These are phyloP conservation scores for Macadamia integrifolia DNA, from an alignment of 164 flowering plant genomes.

Conservation along the genomic window DNA sequence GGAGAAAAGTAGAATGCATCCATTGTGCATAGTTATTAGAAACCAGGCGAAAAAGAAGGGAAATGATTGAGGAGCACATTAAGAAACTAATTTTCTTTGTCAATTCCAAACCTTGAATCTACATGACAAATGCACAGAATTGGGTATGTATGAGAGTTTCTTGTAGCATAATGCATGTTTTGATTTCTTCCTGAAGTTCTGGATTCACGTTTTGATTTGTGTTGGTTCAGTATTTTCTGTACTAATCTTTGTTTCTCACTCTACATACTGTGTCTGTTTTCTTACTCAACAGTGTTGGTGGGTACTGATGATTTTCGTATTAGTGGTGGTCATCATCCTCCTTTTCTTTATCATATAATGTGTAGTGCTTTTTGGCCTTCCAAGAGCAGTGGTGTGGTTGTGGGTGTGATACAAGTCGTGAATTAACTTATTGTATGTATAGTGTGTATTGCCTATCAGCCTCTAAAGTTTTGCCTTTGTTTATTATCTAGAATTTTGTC, in stretches of 20 bases:
- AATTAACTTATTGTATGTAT: background rate
- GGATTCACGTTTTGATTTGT: background rate
- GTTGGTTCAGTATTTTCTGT: background rate
- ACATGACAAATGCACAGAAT: background rate
- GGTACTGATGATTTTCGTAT: constrained; percentile 37
- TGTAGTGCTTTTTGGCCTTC: background rate
- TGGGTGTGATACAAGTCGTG: background rate
- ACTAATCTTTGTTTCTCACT: background rate
- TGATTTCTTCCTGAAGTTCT: background rate
- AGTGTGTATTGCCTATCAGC: no score
- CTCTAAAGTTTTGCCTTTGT: background rate
- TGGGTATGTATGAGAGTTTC: background rate
- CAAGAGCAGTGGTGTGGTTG: background rate
- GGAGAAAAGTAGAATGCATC: background rate
- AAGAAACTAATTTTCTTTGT: no score
- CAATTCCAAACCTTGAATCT: no score
- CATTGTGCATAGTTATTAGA: no score
- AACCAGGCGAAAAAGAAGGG: no score
- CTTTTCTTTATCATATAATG: constrained; percentile 33
- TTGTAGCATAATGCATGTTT: background rate
- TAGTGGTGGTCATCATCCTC: constrained; percentile 37
- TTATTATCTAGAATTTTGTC: no score
- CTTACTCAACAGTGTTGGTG: constrained; percentile 57
- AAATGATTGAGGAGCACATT: no score
- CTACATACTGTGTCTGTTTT: background rate